Percentiles rank a stretch among this genome's conserved stretches.
phyloP scores from a whole-genome alignment of 805 yeast species.

The Ogataea neopini region DNA sequence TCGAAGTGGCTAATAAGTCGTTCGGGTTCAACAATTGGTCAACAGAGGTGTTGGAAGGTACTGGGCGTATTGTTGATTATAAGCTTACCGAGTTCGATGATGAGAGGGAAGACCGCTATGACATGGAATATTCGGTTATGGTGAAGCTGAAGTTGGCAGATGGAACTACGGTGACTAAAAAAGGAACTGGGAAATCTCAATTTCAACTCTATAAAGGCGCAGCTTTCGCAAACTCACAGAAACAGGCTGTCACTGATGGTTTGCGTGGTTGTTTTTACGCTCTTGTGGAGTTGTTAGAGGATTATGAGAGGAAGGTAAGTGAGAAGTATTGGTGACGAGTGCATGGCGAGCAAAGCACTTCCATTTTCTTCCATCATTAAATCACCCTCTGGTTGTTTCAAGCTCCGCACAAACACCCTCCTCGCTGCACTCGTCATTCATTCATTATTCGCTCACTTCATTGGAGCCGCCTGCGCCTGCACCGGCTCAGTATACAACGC shows the following conservation, averaged over 20 bases:
- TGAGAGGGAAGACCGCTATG: conserved; percentile 20
- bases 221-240: conserved; percentile 43
- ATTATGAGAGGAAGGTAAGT: conserved; percentile 30
- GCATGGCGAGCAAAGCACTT: background rate
- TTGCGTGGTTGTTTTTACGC: conserved; percentile 43
- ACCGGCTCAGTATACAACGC: conserved; percentile 13
- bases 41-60: conserved; percentile 34
- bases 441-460: no score
- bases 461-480: no score
- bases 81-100: conserved; percentile 18
- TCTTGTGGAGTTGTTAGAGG: conserved; percentile 33
- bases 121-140: conserved; percentile 23
- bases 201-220: conserved; percentile 37
- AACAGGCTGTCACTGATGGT: conserved; percentile 50
- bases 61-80: conserved; percentile 17
- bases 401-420: no score
- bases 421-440: no score
- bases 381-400: no score
- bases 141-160: conserved; percentile 44
- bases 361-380: background rate
- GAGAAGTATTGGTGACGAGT: conserved; percentile 28
- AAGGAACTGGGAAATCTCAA: conserved; percentile 42
- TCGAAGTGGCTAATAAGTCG: conserved; percentile 44
- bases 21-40: conserved; percentile 59
- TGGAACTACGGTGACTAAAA: conserved; percentile 40